Percentiles rank a stretch among this genome's conserved stretches.
These are phyloP conservation scores for Septoria linicola DNA, from an alignment of 2,329 filamentous ascomycete species.

Conservation along the genomic window DNA sequence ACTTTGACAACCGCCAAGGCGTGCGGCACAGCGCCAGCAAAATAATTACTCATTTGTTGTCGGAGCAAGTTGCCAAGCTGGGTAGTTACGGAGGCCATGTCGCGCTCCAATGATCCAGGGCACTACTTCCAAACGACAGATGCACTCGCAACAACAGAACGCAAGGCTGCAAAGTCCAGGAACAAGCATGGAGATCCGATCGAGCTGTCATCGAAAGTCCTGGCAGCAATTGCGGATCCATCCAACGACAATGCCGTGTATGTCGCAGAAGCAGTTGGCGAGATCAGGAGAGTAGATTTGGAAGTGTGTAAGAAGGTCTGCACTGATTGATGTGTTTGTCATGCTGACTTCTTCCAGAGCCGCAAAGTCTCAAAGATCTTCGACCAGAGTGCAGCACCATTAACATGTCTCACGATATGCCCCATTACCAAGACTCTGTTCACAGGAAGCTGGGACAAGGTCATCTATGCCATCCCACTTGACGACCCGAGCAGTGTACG, in stretches of 20 bases:
- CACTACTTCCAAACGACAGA: slow-evolving; percentile 89
- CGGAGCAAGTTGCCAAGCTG: background rate
- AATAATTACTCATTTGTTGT: no score
- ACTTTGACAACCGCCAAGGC: no score
- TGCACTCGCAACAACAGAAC: slow-evolving; percentile 51
- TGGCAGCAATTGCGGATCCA: slow-evolving; percentile 70
- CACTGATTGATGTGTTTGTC: no score
- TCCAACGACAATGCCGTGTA: slow-evolving; percentile 60
- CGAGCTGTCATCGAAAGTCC: slow-evolving; percentile 77
- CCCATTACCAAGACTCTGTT: slow-evolving; percentile 59
- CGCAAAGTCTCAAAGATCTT: slow-evolving; percentile 54
- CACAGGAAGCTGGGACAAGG: slow-evolving; percentile 93
- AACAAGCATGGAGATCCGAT: slow-evolving; percentile 85
- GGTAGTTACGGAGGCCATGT: slow-evolving; percentile 46
- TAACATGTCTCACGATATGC: slow-evolving; percentile 72
- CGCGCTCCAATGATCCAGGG: slow-evolving; percentile 69
- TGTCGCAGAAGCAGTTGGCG: slow-evolving; percentile 84
- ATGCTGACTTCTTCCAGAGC: slow-evolving; percentile 41
- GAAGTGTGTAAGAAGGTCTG: slow-evolving; percentile 63
- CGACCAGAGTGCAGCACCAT: slow-evolving; percentile 72
- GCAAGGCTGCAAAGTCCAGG: slow-evolving; percentile 70
- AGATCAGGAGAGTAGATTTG: slow-evolving; percentile 69
- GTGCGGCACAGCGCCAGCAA: no score
- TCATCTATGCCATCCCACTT: slow-evolving; percentile 70
- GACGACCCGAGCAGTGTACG: background rate